Base-by-base conservation (phyloP, 306 rosid species). In the Datisca glomerata region DNA sequence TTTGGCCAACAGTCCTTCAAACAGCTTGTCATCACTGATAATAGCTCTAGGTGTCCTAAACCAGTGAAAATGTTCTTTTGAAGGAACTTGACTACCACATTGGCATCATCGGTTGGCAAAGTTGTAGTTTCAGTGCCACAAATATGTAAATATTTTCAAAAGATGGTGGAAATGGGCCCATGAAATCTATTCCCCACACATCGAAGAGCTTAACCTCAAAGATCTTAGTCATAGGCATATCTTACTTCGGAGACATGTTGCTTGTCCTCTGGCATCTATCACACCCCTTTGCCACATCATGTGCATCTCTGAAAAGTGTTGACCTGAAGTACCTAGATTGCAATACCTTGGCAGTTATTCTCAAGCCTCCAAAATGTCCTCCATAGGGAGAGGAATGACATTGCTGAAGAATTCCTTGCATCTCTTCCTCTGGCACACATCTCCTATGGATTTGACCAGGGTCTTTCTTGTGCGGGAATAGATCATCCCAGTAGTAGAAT, bases 131-230 rank as follows among this genome's bases (percentile, higher is more conserved):
- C 14, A 0, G 16, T 13, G 7, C 6, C 6, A 20, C 27, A 1
- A 43, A 10, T 2, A 43, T 21, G 13, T 12, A 21, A 8, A 7
- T 2, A 12, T 21, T 2, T 1, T 12, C 15, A 13, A 4, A 43
- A 1, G 24, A 14, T 6, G 38, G 10, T 1, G 38, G 23, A 16
- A 14, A 46, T 1, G 37, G 51, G 3, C 36, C 51, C 13, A 46
- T 46, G 8, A 28, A 46, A 7, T 46, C 22, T 1, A 25, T 17
- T 12, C 16, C 51, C 31, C 2, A 21, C 8, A 40, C 21, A 40
- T 43, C 14, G 21, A 43, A 43, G 11, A 20, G 8, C 23, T 46
- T n/a, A 13, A 46, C 51, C 9, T 46, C 51, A 14, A 27, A n/a
- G 37, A 46, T 46, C 6, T 29, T 46, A 0, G 6, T 7, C 12